A percentile compares a stretch with the other conserved stretches of the same genome.
These are phyloP conservation scores for Hypoxylon sp. DNA, from an alignment of 2,329 filamentous ascomycete genomes.

Conservation along the genomic window DNA sequence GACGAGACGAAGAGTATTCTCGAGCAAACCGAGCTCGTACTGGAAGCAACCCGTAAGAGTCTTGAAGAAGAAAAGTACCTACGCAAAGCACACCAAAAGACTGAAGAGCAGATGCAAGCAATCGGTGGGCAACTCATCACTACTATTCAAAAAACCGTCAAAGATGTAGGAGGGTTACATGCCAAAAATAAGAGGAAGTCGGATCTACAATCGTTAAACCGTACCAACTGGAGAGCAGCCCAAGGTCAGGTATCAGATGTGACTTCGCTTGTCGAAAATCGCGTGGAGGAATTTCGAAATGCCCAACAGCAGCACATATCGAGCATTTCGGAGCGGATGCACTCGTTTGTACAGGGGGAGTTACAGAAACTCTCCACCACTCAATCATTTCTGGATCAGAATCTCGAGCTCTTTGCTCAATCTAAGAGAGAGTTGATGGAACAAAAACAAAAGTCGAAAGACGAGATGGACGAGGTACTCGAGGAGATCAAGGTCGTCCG, in stretches of 20 bases:
- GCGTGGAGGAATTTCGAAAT: slow-evolving; percentile 78
- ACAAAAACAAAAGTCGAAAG: slow-evolving; percentile 78
- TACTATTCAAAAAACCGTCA: slow-evolving; percentile 82
- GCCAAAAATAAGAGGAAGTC: slow-evolving; percentile 90
- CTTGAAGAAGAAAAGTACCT: slow-evolving; percentile 85
- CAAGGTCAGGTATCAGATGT: slow-evolving; percentile 82
- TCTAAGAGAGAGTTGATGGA: slow-evolving; percentile 78
- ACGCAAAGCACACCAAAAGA: slow-evolving; percentile 86
- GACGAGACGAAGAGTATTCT: slow-evolving; percentile 86
- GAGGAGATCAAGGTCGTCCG: slow-evolving; percentile 93
- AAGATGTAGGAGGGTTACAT: slow-evolving; percentile 84
- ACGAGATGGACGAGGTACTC: slow-evolving; percentile 91
- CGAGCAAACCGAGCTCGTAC: slow-evolving; percentile 88
- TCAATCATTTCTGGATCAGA: slow-evolving; percentile 78
- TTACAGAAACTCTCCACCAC: slow-evolving; percentile 78
- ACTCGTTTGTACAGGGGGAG: slow-evolving; percentile 81
- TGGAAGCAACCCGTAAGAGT: slow-evolving; percentile 81
- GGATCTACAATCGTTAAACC: slow-evolving; percentile 84
- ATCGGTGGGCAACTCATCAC: slow-evolving; percentile 83
- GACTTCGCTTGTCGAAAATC: slow-evolving; percentile 81
- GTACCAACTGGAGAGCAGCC: slow-evolving; percentile 82
- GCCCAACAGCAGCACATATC: slow-evolving; percentile 81
- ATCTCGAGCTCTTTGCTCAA: slow-evolving; percentile 75
- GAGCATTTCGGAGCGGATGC: slow-evolving; percentile 78
- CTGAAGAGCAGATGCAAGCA: slow-evolving; percentile 81